Conservation (phyloP, 495 filamentous ascomycete species). For the Bacidia rubella region DNA sequence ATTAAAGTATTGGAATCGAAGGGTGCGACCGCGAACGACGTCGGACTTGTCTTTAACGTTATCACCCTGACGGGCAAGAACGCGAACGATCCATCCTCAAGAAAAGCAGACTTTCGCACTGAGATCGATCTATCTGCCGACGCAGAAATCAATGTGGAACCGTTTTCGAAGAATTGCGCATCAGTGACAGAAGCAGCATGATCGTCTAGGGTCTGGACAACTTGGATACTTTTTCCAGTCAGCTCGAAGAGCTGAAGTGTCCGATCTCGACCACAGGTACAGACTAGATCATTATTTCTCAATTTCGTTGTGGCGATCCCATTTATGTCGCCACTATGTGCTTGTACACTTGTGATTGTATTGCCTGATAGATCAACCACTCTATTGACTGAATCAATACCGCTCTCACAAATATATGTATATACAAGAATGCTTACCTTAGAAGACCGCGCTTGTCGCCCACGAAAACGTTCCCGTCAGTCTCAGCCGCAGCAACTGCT, state of each 20-base stretch:
- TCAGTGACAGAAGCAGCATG: constrained; percentile 58
- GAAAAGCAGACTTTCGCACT: constrained; percentile 51
- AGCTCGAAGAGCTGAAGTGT: constrained; percentile 76
- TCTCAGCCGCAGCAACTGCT: constrained; percentile 45
- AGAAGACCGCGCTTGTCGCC: constrained; percentile 80
- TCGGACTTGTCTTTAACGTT: constrained; percentile 70
- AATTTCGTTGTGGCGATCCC: constrained; percentile 54
- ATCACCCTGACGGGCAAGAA: constrained; percentile 64
- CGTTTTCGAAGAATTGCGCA: constrained; percentile 47
- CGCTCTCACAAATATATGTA: not conserved
- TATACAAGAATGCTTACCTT: constrained; percentile 33
- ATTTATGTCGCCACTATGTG: constrained; percentile 75
- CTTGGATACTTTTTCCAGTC: constrained; percentile 35
- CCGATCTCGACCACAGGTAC: constrained; percentile 73
- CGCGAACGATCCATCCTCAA: constrained; percentile 52
- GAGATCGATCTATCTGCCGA: constrained; percentile 79
- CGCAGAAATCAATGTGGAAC: constrained; percentile 64
- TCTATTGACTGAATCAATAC: constrained; percentile 17
- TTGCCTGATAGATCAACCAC: constrained; percentile 34
- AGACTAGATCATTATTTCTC: constrained; percentile 45
- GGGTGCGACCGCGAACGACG: constrained; percentile 59
- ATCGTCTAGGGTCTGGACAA: constrained; percentile 66
- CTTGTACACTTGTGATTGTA: constrained; percentile 55
- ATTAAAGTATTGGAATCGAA: constrained; percentile 47
- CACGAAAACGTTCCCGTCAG: constrained; percentile 52